Base-by-base conservation (phyloP, 345 rosid genomes). In the Microthlaspi erraticum region DNA sequence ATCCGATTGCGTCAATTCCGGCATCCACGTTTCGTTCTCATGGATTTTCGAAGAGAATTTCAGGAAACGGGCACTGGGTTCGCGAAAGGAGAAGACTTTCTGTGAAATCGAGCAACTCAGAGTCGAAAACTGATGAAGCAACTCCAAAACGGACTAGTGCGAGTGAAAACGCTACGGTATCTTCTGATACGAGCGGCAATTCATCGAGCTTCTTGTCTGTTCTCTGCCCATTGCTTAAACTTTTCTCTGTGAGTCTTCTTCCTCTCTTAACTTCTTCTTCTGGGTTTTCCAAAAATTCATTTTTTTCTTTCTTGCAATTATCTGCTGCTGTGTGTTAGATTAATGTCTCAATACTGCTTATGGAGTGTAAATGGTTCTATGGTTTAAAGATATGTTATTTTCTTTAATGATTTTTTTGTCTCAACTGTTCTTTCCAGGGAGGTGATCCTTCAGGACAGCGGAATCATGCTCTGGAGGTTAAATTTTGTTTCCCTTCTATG, bases 161-260 rank as follows among this genome's bases (percentile, higher is more conserved):
- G 23, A 57, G 45, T 38, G 46, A 11, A 18, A 12, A 41, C 6
- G 5, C 5, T 7, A 5, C 34, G 34, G 8, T 5, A 5, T 5
- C 34, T 51, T 68, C 73, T 29, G 50, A 36, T 50, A 51, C 3
- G 17, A 60, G 62, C 20, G 66, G 58, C 43, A 66, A 13, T 17
- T 1, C 85, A 23, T 57, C 87, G 20, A 84, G 81, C 77, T 84
- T 91, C 86, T 81, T 91, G 79, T 88, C 97, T 39, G 18, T 91
- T 54, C 89, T 91, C 14, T 88, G 95, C 41, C 95, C 97, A 13
- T 75, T 91, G 73, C 97, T 87, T 71, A 87, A 78, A 81, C 78
- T 91, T 53, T 88, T 88, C 78, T 85, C 92, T 54, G 95, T 88
- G 63, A 73, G 87, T 80, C 38, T 3, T 33, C 39, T 2, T 20